Conservation (phyloP, 2,329 filamentous ascomycete genomes). For the Penicillium paneum region DNA sequence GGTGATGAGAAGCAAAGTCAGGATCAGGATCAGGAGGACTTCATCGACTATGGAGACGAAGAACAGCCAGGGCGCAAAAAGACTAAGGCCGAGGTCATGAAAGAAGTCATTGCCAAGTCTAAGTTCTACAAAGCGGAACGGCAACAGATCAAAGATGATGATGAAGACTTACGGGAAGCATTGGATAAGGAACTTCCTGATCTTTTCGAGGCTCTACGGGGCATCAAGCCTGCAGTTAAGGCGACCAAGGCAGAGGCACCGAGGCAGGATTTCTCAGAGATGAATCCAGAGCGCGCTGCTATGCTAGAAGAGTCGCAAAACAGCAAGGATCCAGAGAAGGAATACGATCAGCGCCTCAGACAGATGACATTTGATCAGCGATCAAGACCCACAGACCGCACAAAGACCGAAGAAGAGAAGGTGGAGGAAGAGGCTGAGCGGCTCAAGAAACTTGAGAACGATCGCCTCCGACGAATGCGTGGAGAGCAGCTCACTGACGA, state of each 20-base stretch:
- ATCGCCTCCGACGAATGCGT: conserved; percentile 79
- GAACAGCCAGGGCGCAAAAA: conserved; percentile 79
- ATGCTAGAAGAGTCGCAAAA: conserved; percentile 61
- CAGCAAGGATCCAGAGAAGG: conserved; percentile 69
- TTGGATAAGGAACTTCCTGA: conserved; percentile 79
- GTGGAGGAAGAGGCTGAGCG: conserved; percentile 72
- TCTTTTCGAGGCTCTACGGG: conserved; percentile 68
- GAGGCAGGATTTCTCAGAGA: conserved; percentile 47
- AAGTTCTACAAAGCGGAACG: conserved; percentile 94
- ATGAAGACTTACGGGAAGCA: conserved; percentile 79
- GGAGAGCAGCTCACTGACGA: conserved; percentile 71
- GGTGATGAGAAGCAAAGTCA: conserved; percentile 24
- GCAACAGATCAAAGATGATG: conserved; percentile 87
- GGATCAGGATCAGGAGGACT: conserved; percentile 42
- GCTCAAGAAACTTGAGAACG: conserved; percentile 77
- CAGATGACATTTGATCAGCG: conserved; percentile 80
- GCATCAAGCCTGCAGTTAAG: conserved; percentile 54
- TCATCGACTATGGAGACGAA: conserved; percentile 48
- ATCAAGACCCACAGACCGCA: conserved; percentile 79
- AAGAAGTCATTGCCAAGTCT: conserved; percentile 95
- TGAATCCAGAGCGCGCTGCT: conserved; percentile 63
- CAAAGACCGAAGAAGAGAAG: conserved; percentile 86
- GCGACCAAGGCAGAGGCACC: conserved; percentile 50
- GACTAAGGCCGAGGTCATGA: conserved; percentile 94
- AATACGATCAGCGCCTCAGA: conserved; percentile 81